Evolutionary conservation across 345 rosid species (phyloP), one percentile per base, ranked within the genome.

Genomic region (Bruguiera sexangula): DNA sequence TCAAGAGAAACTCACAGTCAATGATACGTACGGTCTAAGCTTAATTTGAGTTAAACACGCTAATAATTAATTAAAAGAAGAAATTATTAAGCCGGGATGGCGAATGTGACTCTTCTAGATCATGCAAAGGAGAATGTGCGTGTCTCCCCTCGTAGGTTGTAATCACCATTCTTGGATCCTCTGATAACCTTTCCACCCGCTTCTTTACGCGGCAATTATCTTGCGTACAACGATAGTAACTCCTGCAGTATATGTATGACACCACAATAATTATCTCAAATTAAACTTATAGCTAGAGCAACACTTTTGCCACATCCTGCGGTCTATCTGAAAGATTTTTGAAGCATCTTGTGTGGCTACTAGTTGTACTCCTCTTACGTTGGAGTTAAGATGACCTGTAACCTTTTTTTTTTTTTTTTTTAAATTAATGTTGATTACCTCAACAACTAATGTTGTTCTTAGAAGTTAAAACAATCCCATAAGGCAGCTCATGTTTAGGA

Each of bases 101-200:
- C 34, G 80, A 65, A 39, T 83, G 79, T 15, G 85, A 83, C 8
- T 87, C 90, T 46, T 92, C 94, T 1, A 73, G 80, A 67, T 92
- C 91, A 11, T 83, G 89, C 2, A 96, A 87, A 0, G 99, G 99
- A 7, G 94, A 87, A 75, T 95, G 99, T 57, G 69, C 84, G 31
- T 95, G 99, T 64, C 99, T 82, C 36, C 99, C 99, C 79, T 95
- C 99, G 63, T 95, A 95, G 31, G 99, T 92, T 50, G 99, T 95
- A 54, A 95, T 95, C 48, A 95, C 99, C 99, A 95, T 95, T 77
- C 98, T 84, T 56, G 98, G 98, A 75, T 95, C 99, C 73, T 95
- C 99, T 0, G 98, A 96, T 80, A 95, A 79, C 84, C 99, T 85
- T 80, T 95, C 99, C 63, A 95, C 99, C 36, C 99, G 79, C 78